Evolutionary conservation across 1,284 basidiomycete genomes (phyloP), one percentile per base, ranked within the genome.

Genomic region (Vanrija pseudolonga): DNA sequence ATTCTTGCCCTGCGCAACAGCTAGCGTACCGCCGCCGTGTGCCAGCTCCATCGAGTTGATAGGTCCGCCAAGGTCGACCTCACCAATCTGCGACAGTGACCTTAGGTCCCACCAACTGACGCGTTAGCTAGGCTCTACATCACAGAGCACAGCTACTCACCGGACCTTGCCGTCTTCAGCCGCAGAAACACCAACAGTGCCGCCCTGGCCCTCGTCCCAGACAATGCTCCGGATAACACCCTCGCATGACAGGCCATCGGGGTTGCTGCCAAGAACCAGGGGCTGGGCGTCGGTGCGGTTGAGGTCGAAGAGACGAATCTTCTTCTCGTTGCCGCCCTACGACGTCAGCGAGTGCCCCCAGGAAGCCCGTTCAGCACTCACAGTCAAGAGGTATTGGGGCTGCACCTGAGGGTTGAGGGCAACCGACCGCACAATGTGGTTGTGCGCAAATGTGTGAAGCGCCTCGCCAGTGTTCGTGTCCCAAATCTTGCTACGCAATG

Each of bases 311-410:
- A 98, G 84, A 53, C 95, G 83, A 52, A 97, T 87, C 79, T 93
- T 97, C 82, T 97, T 98, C 77, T 98, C 96, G 78, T 97, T 88
- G 1, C 95, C 95, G 41, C 92, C 75, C 94, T n/a, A 90, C 92
- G 4, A 32, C 32, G 26, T 23, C 26, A 47, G 39, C 32, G 26
- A 7, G 6, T 14, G 5, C 6, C 28, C 17, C 36, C 15, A n/a
- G n/a, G n/a, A n/a, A n/a, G n/a, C 15, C 18, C 7, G 12, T 6
- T 37, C 32, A 19, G 6, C n/a, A 57, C 69, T 62, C 50, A 73
- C 72, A 0, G 75, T 77, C n/a, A 77, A 57, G 19, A 77, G 68
- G 53, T 77, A 77, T 60, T 77, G 73, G 1, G 75, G 72, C 46
- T 64, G 64, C 19, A 59, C 62, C 61, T 71, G 69, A 4, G 75